Evolutionary conservation across 179 eudicot species (phyloP).

Genomic region (Spergularia azorica): DNA sequence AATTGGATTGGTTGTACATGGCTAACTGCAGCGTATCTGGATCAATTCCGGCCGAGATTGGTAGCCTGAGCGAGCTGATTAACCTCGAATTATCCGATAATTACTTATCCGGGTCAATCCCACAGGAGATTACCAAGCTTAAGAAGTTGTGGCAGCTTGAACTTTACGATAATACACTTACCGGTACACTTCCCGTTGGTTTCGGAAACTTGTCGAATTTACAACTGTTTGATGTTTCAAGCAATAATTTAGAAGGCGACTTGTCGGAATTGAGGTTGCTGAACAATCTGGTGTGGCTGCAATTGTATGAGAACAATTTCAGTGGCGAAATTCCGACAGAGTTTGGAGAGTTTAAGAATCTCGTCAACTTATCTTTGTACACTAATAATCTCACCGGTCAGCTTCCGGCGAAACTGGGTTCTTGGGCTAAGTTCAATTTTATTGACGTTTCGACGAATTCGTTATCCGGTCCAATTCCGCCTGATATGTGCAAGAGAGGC

Average conservation of each 20-base stretch:
- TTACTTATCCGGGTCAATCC: constrained; percentile 55
- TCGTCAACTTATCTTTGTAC: constrained; percentile 70
- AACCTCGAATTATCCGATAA: constrained; percentile 59
- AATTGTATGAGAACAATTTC: constrained; percentile 51
- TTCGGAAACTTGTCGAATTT: constrained; percentile 58
- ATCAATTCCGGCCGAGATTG: constrained; percentile 56
- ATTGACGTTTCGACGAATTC: constrained; percentile 84
- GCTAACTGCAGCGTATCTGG: constrained; percentile 76
- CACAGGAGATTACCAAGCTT: constrained; percentile 50
- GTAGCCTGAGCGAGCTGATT: constrained; percentile 49
- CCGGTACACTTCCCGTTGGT: constrained; percentile 72
- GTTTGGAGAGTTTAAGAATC: constrained; percentile 64
- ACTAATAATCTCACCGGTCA: constrained; percentile 61
- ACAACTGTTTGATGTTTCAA: constrained; percentile 62
- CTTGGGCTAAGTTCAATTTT: constrained; percentile 70
- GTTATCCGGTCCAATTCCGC: constrained; percentile 73
- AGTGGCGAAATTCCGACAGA: constrained; percentile 71
- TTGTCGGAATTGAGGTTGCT: constrained; percentile 54
- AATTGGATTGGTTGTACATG: constrained; percentile 51
- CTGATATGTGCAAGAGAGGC: constrained; percentile 82
- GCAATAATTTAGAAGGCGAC: constrained; percentile 56
- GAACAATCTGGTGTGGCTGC: constrained; percentile 47
- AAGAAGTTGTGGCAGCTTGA: constrained; percentile 66
- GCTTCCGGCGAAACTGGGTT: constrained; percentile 70
- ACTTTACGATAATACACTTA: constrained; percentile 51